These are phyloP conservation scores for Conoideocrella luteorostrata DNA, from an alignment of 2,329 filamentous ascomycete species.

Conservation along the genomic window DNA sequence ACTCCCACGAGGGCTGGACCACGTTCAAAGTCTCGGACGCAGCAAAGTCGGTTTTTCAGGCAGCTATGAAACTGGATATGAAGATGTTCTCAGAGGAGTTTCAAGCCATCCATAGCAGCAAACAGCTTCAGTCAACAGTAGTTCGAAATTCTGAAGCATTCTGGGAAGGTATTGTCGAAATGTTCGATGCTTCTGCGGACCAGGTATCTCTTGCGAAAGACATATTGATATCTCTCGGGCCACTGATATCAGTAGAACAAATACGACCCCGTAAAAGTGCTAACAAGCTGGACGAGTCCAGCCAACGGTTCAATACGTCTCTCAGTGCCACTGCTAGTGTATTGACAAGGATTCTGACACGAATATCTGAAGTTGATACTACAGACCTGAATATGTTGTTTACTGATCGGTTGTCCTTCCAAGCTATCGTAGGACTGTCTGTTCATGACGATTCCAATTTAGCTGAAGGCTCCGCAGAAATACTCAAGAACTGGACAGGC, in stretches of 20 bases:
- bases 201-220: conserved; percentile 67
- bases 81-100: conserved; percentile 36
- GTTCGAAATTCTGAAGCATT: conserved; percentile 55
- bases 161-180: conserved; percentile 42
- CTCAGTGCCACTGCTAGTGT: conserved; percentile 50
- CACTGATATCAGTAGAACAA: conserved; percentile 68
- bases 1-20: conserved; percentile 28
- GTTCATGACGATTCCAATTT: conserved; percentile 75
- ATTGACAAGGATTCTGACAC: conserved; percentile 69
- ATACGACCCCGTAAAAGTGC: conserved; percentile 52
- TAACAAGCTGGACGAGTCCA: conserved; percentile 30
- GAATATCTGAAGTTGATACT: conserved; percentile 68
- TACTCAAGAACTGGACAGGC: conserved; percentile 76
- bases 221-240: conserved; percentile 63
- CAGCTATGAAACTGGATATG: conserved; percentile 44
- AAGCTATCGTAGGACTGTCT: conserved; percentile 70
- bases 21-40: conserved; percentile 36
- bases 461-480: conserved; percentile 70
- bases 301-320: conserved; percentile 68
- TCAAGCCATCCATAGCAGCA: conserved; percentile 54
- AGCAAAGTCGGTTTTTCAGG: conserved; percentile 42
- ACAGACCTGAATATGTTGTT: conserved; percentile 65
- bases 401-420: conserved; percentile 59
- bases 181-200: conserved; percentile 73
- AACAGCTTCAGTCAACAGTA: conserved; percentile 58